Evolutionary conservation across 129 eudicot species (phyloP), one percentile per base, ranked within the genome.

Genomic region (Dittrichia graveolens): DNA sequence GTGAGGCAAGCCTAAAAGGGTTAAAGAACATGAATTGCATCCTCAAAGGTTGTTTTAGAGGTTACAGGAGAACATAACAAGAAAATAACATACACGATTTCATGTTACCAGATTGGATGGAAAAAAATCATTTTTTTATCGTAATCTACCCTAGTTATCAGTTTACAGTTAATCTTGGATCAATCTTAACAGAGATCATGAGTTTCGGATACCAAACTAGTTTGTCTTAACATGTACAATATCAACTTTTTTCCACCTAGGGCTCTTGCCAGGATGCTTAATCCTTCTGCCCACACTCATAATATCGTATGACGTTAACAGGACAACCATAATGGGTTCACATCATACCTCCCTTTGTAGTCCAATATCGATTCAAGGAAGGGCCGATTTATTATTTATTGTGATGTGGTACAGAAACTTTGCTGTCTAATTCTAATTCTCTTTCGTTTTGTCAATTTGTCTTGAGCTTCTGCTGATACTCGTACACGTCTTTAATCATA

Each of bases 301-400:
- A 69, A 53, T 35, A 40, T 6, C 14, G 65, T 75, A 75, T 13
- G 19, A 42, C 13, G 18, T 18, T 48, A 47, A 45, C 61, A 69
- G 61, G 62, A 53, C 74, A 64, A 7, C 74, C 46, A 34, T 69
- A 41, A 56, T 42, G 56, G 31, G 49, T 48, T 37, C 39, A 24
- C 13, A 64, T 4, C 56, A 58, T 43, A 3, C 45, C 71, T 52
- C n/a, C n/a, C 52, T 77, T 14, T 63, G 77, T 78, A 77, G 82
- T 78, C 82, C 82, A 53, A 53, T 35, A 0, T 24, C 31, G 53
- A 57, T 71, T 78, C 63, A 76, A 1, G 41, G 60, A 68, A 40
- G 55, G 78, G 62, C 82, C 71, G 19, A 71, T 71, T 52, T 54
- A 50, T 67, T 43, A 71, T 62, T 65, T 71, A 71, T 52, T 71